Percentiles rank a stretch among this genome's conserved stretches.
phyloP scores from a whole-genome alignment of 352 stramenopile species.

The Phytophthora pistaciae region DNA sequence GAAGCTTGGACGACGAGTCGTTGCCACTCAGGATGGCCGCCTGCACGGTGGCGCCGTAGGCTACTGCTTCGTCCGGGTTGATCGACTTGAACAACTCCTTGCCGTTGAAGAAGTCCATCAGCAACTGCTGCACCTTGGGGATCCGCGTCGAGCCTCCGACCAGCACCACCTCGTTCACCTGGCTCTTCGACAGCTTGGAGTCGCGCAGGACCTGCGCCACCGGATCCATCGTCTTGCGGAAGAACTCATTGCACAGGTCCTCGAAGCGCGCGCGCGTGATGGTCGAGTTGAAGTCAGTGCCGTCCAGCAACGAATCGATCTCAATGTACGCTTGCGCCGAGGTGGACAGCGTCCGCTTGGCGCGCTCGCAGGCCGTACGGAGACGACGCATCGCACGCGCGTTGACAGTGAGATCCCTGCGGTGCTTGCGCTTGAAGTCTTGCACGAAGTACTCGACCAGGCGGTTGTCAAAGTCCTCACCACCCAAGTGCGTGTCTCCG shows the following conservation, averaged over 20 bases:
- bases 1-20: constrained; percentile 80
- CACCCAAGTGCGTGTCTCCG: constrained; percentile 94
- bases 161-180: constrained; percentile 82
- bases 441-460: constrained; percentile 95
- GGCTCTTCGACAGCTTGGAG: constrained; percentile 86
- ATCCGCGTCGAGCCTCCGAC: constrained; percentile 85
- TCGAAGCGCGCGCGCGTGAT: constrained; percentile 94
- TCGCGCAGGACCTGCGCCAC: constrained; percentile 90
- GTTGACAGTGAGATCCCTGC: constrained; percentile 90
- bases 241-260: constrained; percentile 88
- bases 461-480: constrained; percentile 96
- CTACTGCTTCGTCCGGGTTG: constrained; percentile 86
- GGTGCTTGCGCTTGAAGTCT: constrained; percentile 93
- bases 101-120: constrained; percentile 66
- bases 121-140: constrained; percentile 66
- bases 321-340: constrained; percentile 96
- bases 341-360: constrained; percentile 95
- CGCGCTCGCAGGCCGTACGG: constrained; percentile 94
- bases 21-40: constrained; percentile 63
- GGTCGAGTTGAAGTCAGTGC: constrained; percentile 94
- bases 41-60: constrained; percentile 79
- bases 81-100: constrained; percentile 81
- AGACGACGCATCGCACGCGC: constrained; percentile 92
- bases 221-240: constrained; percentile 90
- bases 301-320: constrained; percentile 95